phyloP scores from a whole-genome alignment of 2,329 filamentous ascomycete genomes.

The Trichoderma atroviride region DNA sequence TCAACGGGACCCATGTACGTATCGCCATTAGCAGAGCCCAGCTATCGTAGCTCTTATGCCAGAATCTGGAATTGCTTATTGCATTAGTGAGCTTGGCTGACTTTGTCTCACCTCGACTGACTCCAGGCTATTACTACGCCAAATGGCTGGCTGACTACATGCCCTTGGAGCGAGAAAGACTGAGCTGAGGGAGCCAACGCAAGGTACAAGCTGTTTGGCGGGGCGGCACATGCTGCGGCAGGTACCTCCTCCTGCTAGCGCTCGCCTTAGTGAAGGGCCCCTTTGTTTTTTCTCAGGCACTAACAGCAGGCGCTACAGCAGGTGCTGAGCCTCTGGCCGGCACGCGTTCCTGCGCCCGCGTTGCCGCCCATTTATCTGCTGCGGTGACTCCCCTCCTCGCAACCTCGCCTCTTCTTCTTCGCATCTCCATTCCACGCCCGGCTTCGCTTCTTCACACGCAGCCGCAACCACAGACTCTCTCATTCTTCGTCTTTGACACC shows the following conservation, averaged over 20 bases:
- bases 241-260: slow-evolving; percentile 7
- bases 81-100: slow-evolving; percentile 13
- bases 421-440: slow-evolving; percentile 15
- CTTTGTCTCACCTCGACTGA: slow-evolving; percentile 8
- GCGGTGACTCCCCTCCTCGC: slow-evolving; percentile 19
- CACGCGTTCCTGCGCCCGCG: slow-evolving; percentile 27
- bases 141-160: slow-evolving; percentile 7
- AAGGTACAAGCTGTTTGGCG: slow-evolving; percentile 12
- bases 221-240: background rate
- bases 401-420: slow-evolving; percentile 11
- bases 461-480: slow-evolving; percentile 3
- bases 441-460: background rate
- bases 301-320: slow-evolving; percentile 5
- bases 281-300: background rate
- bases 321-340: slow-evolving; percentile 17
- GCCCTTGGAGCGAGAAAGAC: background rate
- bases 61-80: slow-evolving; percentile 13
- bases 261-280: slow-evolving; percentile 1
- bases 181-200: background rate
- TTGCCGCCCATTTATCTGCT: slow-evolving; percentile 12
- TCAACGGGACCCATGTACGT: background rate
- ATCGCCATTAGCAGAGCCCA: background rate
- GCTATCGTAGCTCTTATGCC: slow-evolving; percentile 1
- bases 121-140: slow-evolving; percentile 5
- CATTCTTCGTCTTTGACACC: background rate